Base-by-base conservation (phyloP, 164 flowering plant species). In the Umbellularia californica region DNA sequence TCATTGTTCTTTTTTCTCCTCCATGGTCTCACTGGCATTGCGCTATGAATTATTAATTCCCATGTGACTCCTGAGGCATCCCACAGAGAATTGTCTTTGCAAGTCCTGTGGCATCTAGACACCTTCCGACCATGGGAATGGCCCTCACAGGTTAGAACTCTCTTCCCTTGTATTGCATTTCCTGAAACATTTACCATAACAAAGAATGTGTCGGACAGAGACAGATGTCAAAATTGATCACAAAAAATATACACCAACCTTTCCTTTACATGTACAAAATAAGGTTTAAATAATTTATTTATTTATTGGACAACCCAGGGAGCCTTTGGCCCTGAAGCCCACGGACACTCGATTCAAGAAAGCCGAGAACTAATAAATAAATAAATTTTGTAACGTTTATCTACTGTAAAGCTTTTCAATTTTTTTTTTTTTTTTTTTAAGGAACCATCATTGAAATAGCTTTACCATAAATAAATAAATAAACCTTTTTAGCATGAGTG, bases 101-200 rank as follows among this genome's bases (percentile, higher is more conserved):
- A 68, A 24, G 13, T 50, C 25, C 60, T 3, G 60, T 55, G 35
- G 74, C 70, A 73, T 75, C 72, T 79, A 70, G 65, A 24, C 66
- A 62, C 68, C 63, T 24, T n/a, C 1, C 10, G 30, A 41, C 33
- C 69, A 28, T 50, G 11, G 25, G 69, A 23, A 24, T 13, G 50
- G 60, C 11, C 3, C 17, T 2, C 28, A 24, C 35, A 2, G 50
- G 15, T 79, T 85, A 88, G 81, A 75, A 88, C 14, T 86, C 90
- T 73, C 90, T 82, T 72, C 94, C 83, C 73, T 90, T 89, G 78
- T 83, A 90, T 1, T 79, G 93, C 91, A 85, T 86, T 74, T 92
- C 95, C 97, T 92, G 94, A 68, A 63, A 20, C 52, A 62, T 47
- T 30, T 30, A 5, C n/a, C 20, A 70, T 25, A 12, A 27, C 47